Conservation (phyloP, 2,329 filamentous ascomycete genomes). For the Ascochyta clinopodiicola region DNA sequence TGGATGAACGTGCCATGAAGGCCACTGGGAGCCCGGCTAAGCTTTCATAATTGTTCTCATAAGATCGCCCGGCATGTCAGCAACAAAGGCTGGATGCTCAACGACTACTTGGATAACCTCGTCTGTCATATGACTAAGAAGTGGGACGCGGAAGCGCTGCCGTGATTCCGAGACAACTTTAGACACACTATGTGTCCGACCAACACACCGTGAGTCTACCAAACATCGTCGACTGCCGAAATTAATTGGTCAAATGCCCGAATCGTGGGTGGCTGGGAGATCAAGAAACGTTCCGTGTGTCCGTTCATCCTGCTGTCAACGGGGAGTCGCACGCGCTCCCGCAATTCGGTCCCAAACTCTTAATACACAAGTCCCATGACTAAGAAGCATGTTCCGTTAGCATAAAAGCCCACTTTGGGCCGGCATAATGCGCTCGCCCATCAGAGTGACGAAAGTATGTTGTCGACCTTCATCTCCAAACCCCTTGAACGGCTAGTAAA, state of each 20-base stretch:
- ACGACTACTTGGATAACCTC: conserved; percentile 1
- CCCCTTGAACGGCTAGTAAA: conserved; percentile 30
- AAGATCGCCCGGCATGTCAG: conserved; percentile 6
- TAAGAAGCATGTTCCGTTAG: neutral
- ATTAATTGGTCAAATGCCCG: conserved; percentile 8
- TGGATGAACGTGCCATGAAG: conserved; percentile 22
- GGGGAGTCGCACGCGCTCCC: conserved; percentile 30
- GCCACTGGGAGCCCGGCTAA: conserved; percentile 10
- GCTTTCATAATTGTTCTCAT: neutral
- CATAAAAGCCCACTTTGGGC: conserved; percentile 9
- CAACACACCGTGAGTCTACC: conserved; percentile 1
- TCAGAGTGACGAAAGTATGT: conserved; percentile 18
- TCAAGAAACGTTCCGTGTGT: conserved; percentile 22
- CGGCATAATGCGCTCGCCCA: conserved; percentile 20
- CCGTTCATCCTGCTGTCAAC: conserved; percentile 25
- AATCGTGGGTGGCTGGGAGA: neutral
- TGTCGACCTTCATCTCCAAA: conserved; percentile 27
- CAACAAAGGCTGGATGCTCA: conserved; percentile 2
- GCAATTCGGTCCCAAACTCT: conserved; percentile 19
- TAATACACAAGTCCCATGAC: conserved; percentile 7
- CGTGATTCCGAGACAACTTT: conserved; percentile 12
- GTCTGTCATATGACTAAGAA: conserved; percentile 11
- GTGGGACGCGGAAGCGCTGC: conserved; percentile 5
- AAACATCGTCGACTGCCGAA: conserved; percentile 6
- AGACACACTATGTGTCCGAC: conserved; percentile 13